These are phyloP conservation scores for Aspergillus sp. DNA, from an alignment of 2,329 filamentous ascomycete species.

Conservation along the genomic window DNA sequence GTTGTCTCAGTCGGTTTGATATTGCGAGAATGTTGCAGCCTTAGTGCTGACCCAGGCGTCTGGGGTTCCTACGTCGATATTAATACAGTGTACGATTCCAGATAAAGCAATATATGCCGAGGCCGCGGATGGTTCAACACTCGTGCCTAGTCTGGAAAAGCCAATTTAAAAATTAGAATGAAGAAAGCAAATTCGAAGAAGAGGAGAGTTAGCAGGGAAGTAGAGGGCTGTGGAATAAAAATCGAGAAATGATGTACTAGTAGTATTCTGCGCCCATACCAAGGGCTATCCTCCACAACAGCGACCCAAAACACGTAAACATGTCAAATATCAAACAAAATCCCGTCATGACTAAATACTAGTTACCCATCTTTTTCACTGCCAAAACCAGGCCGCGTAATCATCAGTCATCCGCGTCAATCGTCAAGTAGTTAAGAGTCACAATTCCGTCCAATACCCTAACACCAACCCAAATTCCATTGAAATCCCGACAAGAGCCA, in stretches of 20 bases:
- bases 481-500: neutral
- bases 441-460: neutral
- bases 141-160: neutral
- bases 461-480: slow-evolving; percentile 9
- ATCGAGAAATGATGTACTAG: neutral
- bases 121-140: neutral
- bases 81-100: neutral
- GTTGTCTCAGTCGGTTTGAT: neutral
- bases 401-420: slow-evolving; percentile 12
- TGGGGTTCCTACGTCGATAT: too few relatives aligned
- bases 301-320: neutral
- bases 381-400: neutral
- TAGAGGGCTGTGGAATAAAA: neutral
- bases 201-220: neutral
- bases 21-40: neutral
- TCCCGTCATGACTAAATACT: slow-evolving; percentile 2
- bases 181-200: neutral
- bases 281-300: neutral
- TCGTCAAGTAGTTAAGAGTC: neutral
- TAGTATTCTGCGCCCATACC: neutral
- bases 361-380: neutral
- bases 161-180: neutral
- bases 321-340: neutral
- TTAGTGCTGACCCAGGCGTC: neutral
- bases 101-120: neutral